Evolutionary conservation across 2,329 filamentous ascomycete species (phyloP), one percentile per base, ranked within the genome.

Genomic region (Aspergillus sp.): DNA sequence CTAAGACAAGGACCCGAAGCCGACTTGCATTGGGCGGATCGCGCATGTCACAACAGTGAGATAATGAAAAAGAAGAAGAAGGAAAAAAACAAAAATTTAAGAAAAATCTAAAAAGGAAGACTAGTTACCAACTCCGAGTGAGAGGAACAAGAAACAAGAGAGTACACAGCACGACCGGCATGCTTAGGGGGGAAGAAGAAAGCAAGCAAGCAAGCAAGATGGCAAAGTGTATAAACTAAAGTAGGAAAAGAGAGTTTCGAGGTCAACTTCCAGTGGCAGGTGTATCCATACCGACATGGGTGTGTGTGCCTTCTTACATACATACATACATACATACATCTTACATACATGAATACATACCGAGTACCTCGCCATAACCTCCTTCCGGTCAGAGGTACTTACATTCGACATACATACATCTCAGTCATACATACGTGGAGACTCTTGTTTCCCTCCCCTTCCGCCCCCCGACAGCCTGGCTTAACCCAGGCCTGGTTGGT

Each of bases 341-440:
- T 10, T 44, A 38, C 44, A 54, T 36, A 58, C 56, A 41, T 44
- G 25, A 38, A 49, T 36, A 58, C 56, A 41, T 53, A 36, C 39
- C 15, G 7, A 42, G 39, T 42, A 42, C 39, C n/a, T 17, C 39
- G 7, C 17, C 39, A 47, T 58, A 44, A 36, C 32, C 32, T 36
- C 27, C 55, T 39, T 51, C 27, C 13, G 21, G 32, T 42, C 48
- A 30, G 25, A 48, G 49, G 17, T 59, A 48, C 53, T 49, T 62
- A 57, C 52, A 30, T n/a, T n/a, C 11, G 32, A 36, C 32, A 36
- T 36, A 36, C 32, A 36, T 36, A 36, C 32, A 36, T 62, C 55
- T 44, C 27, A 30, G 27, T 30, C 27, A 19, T 49, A 42, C 52
- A 19, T 49, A 25, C 53, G 41, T 47, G 54, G 44, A 49, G 32